Evolutionary conservation across 352 stramenopile genomes (phyloP).

Genomic region (Pythium phragmitis): DNA sequence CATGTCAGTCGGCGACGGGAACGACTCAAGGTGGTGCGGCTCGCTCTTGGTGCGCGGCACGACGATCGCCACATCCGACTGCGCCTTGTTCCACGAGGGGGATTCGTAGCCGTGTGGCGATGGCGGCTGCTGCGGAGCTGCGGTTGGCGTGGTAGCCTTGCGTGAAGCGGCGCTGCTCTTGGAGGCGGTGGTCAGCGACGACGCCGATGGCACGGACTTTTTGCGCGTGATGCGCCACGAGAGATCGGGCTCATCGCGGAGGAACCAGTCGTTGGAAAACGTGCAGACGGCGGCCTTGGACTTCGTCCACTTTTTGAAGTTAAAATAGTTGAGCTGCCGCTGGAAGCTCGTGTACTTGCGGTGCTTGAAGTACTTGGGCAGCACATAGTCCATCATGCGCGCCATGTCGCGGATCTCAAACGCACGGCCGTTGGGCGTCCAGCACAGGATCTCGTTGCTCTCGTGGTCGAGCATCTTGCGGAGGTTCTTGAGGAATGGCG

Average conservation of each 20-base stretch:
- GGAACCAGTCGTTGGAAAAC: slow-evolving; percentile 71
- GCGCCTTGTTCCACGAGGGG: slow-evolving; percentile 11
- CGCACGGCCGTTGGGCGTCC: slow-evolving; percentile 56
- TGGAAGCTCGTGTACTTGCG: slow-evolving; percentile 87
- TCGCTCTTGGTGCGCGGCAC: slow-evolving; percentile 29
- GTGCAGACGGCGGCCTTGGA: slow-evolving; percentile 72
- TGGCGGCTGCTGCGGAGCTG: not conserved
- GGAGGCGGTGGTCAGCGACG: slow-evolving; percentile 3
- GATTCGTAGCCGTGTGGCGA: slow-evolving; percentile 6
- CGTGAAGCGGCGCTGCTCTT: slow-evolving; percentile 1
- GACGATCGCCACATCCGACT: slow-evolving; percentile 31
- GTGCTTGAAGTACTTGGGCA: slow-evolving; percentile 88
- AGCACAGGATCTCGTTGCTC: slow-evolving; percentile 41
- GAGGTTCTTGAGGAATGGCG: slow-evolving; percentile 57
- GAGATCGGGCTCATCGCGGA: slow-evolving; percentile 56
- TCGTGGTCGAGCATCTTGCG: slow-evolving; percentile 57
- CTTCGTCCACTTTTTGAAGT: slow-evolving; percentile 78
- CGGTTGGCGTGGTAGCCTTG: not conserved
- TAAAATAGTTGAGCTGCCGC: slow-evolving; percentile 87
- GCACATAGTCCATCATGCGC: slow-evolving; percentile 53
- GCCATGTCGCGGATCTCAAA: slow-evolving; percentile 86
- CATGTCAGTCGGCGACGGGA: slow-evolving; percentile 39
- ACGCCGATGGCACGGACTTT: slow-evolving; percentile 38
- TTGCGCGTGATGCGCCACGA: slow-evolving; percentile 66
- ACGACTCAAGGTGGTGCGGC: slow-evolving; percentile 23